Conservation (phyloP, 192 early-diverging fungal species). For the Linderina pennispora region DNA sequence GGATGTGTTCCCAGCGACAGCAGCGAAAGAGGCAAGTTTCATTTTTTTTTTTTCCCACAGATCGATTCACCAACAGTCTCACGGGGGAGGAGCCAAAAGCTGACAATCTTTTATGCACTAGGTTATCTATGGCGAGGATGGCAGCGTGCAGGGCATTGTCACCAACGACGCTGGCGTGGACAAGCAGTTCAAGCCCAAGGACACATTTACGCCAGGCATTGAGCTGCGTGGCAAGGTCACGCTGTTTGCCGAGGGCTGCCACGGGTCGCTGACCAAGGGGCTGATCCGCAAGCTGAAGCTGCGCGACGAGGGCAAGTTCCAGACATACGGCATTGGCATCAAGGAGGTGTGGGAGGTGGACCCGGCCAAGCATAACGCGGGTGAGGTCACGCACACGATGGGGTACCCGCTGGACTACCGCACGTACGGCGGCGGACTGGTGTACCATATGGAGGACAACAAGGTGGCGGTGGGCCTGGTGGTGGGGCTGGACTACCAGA, state of each 20-base stretch:
- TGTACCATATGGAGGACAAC: constrained; percentile 94
- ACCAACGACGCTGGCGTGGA: constrained; percentile 94
- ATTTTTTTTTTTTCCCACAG: neutral
- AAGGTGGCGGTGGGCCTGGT: constrained; percentile 84
- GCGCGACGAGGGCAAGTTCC: constrained; percentile 76
- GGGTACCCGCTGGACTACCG: constrained; percentile 88
- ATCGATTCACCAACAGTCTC: too few species aligned
- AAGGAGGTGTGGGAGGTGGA: constrained; percentile 99
- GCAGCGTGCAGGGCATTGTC: constrained; percentile 86
- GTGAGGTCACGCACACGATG: constrained; percentile 77
- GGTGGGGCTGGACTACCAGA: constrained; percentile 89
- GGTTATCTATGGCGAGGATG: constrained; percentile 85
- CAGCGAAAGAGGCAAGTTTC: constrained; percentile 70
- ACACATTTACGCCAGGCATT: constrained; percentile 91
- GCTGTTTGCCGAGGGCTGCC: constrained; percentile 96
- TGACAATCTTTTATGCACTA: too few species aligned
- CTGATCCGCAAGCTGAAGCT: constrained; percentile 83
- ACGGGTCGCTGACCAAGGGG: constrained; percentile 91
- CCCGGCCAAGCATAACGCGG: constrained; percentile 75
- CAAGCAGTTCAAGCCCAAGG: constrained; percentile 82
- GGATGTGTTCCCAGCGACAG: constrained; percentile 89
- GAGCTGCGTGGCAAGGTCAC: constrained; percentile 91
- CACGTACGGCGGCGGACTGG: constrained; percentile 92
- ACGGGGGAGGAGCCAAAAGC: too few species aligned
- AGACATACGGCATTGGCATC: constrained; percentile 93